phyloP scores from a whole-genome alignment of 495 filamentous ascomycete genomes.

The Xylaria acuta region DNA sequence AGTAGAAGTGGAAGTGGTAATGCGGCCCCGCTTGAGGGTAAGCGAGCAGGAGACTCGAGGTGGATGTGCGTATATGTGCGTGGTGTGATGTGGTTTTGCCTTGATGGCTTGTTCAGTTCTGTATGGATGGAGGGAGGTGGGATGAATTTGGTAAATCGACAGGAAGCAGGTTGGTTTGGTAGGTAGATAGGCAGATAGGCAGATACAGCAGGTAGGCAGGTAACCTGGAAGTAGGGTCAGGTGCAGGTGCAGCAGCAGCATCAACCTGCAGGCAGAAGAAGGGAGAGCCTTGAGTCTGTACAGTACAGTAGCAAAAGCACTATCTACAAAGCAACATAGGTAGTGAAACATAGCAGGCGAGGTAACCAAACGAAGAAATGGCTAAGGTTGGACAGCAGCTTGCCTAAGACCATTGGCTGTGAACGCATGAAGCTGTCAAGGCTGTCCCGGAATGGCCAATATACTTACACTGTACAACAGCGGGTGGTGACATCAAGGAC shows the following conservation, averaged over 20 bases:
- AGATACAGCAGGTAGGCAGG: no score
- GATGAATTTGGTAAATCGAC: conserved; percentile 11
- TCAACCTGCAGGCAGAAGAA: conserved; percentile 14
- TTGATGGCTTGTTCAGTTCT: neutral
- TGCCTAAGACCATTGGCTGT: conserved; percentile 4
- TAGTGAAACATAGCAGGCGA: neutral
- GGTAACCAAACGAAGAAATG: neutral
- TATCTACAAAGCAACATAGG: neutral
- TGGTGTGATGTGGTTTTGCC: conserved; percentile 5
- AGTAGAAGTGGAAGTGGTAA: neutral
- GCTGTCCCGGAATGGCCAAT: neutral
- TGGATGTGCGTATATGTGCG: neutral
- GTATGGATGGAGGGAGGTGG: conserved; percentile 5
- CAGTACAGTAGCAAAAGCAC: neutral
- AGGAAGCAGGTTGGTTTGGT: neutral
- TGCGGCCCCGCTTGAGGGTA: conserved; percentile 3
- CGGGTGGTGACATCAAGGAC: conserved; percentile 27
- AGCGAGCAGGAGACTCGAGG: conserved; percentile 12
- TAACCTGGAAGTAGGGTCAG: conserved; percentile 24
- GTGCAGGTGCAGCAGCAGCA: neutral
- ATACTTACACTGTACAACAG: conserved; percentile 20
- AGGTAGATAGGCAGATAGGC: neutral
- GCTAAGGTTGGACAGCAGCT: neutral
- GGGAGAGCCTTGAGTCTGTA: conserved; percentile 12
- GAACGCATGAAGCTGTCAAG: neutral